phyloP scores from a whole-genome alignment of 768 basidiomycete genomes.

The Amanita inopinata region DNA sequence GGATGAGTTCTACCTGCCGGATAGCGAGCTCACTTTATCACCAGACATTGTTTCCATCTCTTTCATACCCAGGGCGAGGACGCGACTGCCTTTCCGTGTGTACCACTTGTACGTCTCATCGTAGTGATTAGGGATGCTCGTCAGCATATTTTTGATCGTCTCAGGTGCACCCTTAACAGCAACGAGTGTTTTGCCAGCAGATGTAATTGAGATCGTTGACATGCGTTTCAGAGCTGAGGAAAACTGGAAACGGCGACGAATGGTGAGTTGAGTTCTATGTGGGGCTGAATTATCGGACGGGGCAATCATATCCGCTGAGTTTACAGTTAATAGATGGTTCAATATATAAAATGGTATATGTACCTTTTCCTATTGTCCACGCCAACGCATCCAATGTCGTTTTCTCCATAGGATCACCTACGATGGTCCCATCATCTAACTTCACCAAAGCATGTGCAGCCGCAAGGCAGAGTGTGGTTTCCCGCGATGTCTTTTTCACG shows the following conservation, averaged over 20 bases:
- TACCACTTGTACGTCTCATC: conserved; percentile 95
- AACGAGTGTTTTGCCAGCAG: conserved; percentile 47
- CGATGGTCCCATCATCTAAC: conserved; percentile 87
- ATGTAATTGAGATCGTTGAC: conserved; percentile 75
- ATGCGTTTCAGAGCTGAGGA: conserved; percentile 96
- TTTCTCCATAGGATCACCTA: conserved; percentile 99
- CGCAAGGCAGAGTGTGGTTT: conserved; percentile 83
- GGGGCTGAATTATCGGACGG: conserved; percentile 45
- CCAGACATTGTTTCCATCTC: conserved; percentile 60
- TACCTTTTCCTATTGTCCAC: conserved; percentile 74
- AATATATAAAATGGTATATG: conserved; percentile 9
- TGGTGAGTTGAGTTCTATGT: conserved; percentile 52
- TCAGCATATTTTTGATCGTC: conserved; percentile 86
- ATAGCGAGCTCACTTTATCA: conserved; percentile 50
- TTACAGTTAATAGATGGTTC: conserved; percentile 23
- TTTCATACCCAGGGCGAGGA: conserved; percentile 85
- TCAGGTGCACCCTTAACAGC: conserved; percentile 97
- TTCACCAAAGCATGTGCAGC: conserved; percentile 92
- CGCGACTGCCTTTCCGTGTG: conserved; percentile 87
- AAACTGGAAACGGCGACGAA: conserved; percentile 94
- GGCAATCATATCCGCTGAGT: conserved; percentile 57
- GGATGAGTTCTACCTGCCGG: not conserved
- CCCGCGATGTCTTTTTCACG: conserved; percentile 64
- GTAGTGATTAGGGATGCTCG: conserved; percentile 62
- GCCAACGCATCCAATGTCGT: conserved; percentile 86